A percentile compares a stretch with the other conserved stretches of the same genome.
These are phyloP conservation scores for Schoenoplectus triqueter DNA, from an alignment of 202 grass and related monocot genomes.

Conservation along the genomic window DNA sequence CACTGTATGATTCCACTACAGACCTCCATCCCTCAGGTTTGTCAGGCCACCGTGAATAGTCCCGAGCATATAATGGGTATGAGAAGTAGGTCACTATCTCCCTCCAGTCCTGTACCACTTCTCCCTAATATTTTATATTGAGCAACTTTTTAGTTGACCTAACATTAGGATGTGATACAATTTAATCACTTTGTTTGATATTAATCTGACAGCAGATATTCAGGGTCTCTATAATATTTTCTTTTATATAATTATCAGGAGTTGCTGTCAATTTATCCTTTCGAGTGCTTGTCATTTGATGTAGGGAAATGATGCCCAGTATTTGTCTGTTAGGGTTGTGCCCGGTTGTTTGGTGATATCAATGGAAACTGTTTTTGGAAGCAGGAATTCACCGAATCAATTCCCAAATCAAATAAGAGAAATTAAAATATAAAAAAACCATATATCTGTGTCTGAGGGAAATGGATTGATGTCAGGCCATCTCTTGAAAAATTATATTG, in stretches of 20 bases:
- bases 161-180: neutral
- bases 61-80: conserved; percentile 56
- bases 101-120: conserved; percentile 77
- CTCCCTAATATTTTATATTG: conserved; percentile 49
- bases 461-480: neutral
- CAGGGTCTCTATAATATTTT: neutral
- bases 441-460: neutral
- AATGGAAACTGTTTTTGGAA: neutral
- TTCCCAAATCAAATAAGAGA: neutral
- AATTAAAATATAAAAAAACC: neutral
- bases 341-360: neutral
- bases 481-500: too few relatives aligned
- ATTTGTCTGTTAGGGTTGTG: neutral
- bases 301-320: neutral
- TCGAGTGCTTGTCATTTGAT: neutral
- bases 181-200: neutral
- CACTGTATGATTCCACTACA: conserved; percentile 57
- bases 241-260: neutral
- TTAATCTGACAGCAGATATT: neutral
- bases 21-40: conserved; percentile 77
- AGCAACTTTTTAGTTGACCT: neutral
- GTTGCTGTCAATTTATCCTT: neutral
- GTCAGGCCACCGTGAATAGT: conserved; percentile 84
- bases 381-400: neutral
- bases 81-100: conserved; percentile 95